Conservation (phyloP, 495 filamentous ascomycete genomes). For the Paragyromitra xinjiangensis region DNA sequence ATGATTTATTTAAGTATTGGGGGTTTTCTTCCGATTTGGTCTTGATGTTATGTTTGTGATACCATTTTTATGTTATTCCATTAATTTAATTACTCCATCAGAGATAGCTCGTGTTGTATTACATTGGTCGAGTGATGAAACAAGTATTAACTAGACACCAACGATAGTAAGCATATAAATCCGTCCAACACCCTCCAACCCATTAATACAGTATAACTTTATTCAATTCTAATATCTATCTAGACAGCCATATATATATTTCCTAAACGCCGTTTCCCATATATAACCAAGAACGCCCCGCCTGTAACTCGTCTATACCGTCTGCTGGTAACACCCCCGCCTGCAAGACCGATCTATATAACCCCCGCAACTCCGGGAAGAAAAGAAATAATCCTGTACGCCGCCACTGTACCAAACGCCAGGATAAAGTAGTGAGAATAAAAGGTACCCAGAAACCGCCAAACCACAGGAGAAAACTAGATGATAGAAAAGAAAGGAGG, state of each 20-base stretch:
- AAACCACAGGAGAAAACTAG: too few relatives aligned
- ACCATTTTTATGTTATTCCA: background rate
- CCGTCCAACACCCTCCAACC: background rate
- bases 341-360: constrained; percentile 17
- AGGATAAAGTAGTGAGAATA: background rate
- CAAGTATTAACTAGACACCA: background rate
- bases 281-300: background rate
- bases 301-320: background rate
- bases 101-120: background rate
- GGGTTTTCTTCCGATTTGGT: background rate
- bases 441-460: too few relatives aligned
- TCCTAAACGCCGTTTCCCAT: background rate
- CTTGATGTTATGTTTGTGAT: background rate
- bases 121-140: background rate
- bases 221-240: constrained; percentile 3
- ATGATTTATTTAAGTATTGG: background rate
- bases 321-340: constrained; percentile 30
- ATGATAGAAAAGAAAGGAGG: background rate
- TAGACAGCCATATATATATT: background rate
- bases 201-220: background rate
- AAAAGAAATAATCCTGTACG: background rate
- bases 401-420: background rate
- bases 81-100: background rate
- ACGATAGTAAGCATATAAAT: background rate
- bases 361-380: background rate